phyloP scores from a whole-genome alignment of 148 eudicot species.

The Pharnaceum exiguum region DNA sequence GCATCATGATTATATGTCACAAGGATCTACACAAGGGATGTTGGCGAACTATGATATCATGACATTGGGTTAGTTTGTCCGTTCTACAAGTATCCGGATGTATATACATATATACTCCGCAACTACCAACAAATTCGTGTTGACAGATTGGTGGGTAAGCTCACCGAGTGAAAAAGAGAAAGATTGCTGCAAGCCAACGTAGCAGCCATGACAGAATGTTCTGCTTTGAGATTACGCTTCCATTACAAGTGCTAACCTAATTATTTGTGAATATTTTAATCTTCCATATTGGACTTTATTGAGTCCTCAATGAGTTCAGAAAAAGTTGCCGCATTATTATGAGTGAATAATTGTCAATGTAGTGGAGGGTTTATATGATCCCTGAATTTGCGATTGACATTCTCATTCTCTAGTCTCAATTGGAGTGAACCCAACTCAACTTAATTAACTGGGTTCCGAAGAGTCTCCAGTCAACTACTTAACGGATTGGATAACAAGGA shows the following conservation, averaged over 20 bases:
- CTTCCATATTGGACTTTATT: not conserved
- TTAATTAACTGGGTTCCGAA: not conserved
- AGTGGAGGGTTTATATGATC: not conserved
- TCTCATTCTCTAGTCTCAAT: not conserved
- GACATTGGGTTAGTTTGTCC: too few relatives aligned
- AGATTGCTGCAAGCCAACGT: slow-evolving; percentile 13
- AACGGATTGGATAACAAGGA: not conserved
- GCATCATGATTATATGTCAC: too few relatives aligned
- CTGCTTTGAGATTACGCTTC: slow-evolving; percentile 2
- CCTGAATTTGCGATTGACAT: slow-evolving; percentile 24
- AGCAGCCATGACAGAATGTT: slow-evolving; percentile 23
- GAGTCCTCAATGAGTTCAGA: not conserved
- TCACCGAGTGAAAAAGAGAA: not conserved
- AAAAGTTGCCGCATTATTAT: not conserved
- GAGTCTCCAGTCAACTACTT: not conserved
- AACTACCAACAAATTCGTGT: not conserved
- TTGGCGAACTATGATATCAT: not conserved
- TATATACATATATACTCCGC: too few relatives aligned
- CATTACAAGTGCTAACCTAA: not conserved
- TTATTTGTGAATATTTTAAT: not conserved
- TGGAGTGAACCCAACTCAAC: slow-evolving; percentile 14
- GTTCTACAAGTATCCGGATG: not conserved
- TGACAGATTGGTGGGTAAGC: not conserved
- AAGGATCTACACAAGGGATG: too few relatives aligned
- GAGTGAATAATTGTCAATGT: not conserved